A percentile compares a stretch with the other conserved stretches of the same genome.
phyloP scores from a whole-genome alignment of 1,139 yeast genomes.

The Magnusiomyces magnusii region DNA sequence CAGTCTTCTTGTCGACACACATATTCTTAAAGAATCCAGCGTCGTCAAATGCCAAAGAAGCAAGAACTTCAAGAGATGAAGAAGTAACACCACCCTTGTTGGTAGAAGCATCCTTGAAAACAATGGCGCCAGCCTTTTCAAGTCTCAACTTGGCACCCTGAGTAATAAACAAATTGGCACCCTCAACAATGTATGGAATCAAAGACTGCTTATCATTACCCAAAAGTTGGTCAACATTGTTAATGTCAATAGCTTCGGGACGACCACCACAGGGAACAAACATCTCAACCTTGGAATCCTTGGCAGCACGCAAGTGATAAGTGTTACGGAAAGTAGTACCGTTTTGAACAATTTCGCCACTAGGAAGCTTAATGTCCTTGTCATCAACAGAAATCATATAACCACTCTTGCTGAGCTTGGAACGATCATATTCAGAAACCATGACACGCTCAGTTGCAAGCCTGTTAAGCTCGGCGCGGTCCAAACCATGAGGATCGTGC shows the following conservation, averaged over 20 bases:
- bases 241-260: constrained; percentile 91
- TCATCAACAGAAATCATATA: constrained; percentile 85
- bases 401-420: constrained; percentile 65
- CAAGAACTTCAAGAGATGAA: constrained; percentile 89
- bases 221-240: constrained; percentile 66
- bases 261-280: constrained; percentile 99
- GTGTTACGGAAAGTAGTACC: constrained; percentile 92
- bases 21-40: constrained; percentile 64
- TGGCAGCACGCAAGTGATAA: constrained; percentile 65
- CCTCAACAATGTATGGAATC: constrained; percentile 90
- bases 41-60: constrained; percentile 88
- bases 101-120: constrained; percentile 94
- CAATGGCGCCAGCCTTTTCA: constrained; percentile 78
- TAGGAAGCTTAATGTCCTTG: constrained; percentile 67
- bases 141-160: constrained; percentile 85
- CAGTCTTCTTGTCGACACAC: constrained; percentile 50
- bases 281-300: constrained; percentile 57
- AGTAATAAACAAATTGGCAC: constrained; percentile 92
- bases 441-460: constrained; percentile 73
- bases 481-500: constrained; percentile 84
- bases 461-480: constrained; percentile 67
- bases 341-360: constrained; percentile 64
- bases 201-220: constrained; percentile 72
- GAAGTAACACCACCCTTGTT: constrained; percentile 99
- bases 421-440: constrained; percentile 60